Evolutionary conservation across 1,139 yeast genomes (phyloP), one percentile per base, ranked within the genome.

Genomic region (Pichia norvegensis): DNA sequence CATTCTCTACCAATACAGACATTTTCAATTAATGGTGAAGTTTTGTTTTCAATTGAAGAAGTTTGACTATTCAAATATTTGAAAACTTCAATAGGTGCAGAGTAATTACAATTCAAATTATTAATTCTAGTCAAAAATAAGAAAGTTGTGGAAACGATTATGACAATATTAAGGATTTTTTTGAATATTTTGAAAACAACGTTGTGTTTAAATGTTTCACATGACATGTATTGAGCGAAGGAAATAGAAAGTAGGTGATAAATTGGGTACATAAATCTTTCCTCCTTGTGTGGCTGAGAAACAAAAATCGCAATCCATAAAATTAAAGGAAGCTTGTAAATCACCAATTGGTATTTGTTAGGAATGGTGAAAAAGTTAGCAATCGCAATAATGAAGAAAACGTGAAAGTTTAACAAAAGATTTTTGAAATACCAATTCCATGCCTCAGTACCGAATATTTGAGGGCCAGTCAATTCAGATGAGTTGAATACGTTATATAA

Each of bases 1-100:
- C 97, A 90, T 66, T 92, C 97, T 50, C 95, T 76, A 2, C 96
- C 97, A 21, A 85, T 73, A 62, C 97, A 92, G 0, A 90, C 81
- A 54, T 78, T 81, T 4, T 69, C 68, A 1, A 54, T 23, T 0
- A 51, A 48, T 19, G 35, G n/a, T 6, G 42, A 23, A 13, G 27
- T 25, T 38, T 38, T 21, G 64, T 13, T 16, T 27, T 45, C 43
- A 33, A n/a, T 22, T 14, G 29, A 6, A 22, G 20, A 3, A 6
- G 29, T 22, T 23, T 7, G 67, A 27, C 67, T 13, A 16, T 35
- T 35, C 5, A 45, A 49, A 62, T 60, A 20, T 33, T 62, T 52
- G 50, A 73, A 76, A 2, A 74, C 69, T 1, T 61, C 52, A 38
- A 81, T 62, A 19, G 90, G 88, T 1, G 87, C 81, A 38, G 76